These are phyloP conservation scores for Penicillium alfredii DNA, from an alignment of 495 filamentous ascomycete species.

Conservation along the genomic window DNA sequence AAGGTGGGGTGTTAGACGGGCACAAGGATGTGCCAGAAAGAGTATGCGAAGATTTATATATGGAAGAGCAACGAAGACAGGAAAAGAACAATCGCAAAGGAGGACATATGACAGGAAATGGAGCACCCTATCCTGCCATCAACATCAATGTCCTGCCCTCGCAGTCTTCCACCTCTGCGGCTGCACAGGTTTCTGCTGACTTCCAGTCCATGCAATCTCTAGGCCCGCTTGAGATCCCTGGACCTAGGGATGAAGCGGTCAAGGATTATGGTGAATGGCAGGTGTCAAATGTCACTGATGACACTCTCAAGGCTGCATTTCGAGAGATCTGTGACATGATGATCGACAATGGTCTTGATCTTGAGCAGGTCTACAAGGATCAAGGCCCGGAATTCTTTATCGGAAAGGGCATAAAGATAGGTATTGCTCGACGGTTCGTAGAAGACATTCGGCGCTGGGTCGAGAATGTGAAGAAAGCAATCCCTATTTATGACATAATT, in stretches of 20 bases:
- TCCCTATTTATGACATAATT: background rate
- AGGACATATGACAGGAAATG: background rate
- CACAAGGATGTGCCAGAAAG: constrained; percentile 18
- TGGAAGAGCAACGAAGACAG: constrained; percentile 17
- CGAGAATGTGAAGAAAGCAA: constrained; percentile 4
- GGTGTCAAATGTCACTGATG: constrained; percentile 11
- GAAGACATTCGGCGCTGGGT: constrained; percentile 20
- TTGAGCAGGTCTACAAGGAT: constrained; percentile 22
- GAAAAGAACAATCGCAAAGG: constrained; percentile 6
- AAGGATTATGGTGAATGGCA: constrained; percentile 21
- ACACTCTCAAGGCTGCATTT: constrained; percentile 14
- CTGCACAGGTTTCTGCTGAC: background rate
- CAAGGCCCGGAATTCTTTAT: constrained; percentile 20
- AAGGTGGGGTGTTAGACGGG: constrained; percentile 8
- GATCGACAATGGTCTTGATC: constrained; percentile 15
- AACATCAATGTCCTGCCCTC: constrained; percentile 15
- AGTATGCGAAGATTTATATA: constrained; percentile 12
- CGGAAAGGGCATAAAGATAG: constrained; percentile 13
- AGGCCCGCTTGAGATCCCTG: constrained; percentile 7
- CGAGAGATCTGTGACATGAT: constrained; percentile 15
- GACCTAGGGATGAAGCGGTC: constrained; percentile 16
- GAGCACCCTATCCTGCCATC: constrained; percentile 6
- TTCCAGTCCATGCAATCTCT: background rate
- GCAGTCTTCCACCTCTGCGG: no score
- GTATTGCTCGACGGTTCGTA: constrained; percentile 20